Conservation (phyloP, 2,329 filamentous ascomycete species). For the Periconia digitata region DNA sequence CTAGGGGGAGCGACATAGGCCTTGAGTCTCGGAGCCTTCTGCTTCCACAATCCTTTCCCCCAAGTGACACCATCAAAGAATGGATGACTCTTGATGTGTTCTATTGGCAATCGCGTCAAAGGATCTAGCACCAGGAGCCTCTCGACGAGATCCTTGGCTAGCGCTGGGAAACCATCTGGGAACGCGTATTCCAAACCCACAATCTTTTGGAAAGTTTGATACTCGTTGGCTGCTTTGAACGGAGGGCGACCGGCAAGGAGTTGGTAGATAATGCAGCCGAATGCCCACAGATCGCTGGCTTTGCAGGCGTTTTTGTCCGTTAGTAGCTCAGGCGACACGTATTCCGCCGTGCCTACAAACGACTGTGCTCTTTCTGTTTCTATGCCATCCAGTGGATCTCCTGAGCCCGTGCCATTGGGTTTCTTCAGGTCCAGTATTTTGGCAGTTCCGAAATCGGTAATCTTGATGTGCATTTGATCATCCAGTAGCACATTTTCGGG, state of each 20-base stretch:
- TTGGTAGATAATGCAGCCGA: slow-evolving; percentile 97
- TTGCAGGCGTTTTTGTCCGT: slow-evolving; percentile 98
- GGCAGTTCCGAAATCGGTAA: slow-evolving; percentile 98
- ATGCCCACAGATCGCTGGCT: slow-evolving; percentile 96
- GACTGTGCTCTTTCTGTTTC: slow-evolving; percentile 81
- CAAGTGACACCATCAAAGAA: slow-evolving; percentile 90
- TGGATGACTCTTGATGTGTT: slow-evolving; percentile 94
- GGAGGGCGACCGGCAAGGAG: slow-evolving; percentile 92
- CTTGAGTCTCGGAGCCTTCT: slow-evolving; percentile 83
- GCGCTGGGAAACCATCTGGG: slow-evolving; percentile 79
- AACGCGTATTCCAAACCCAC: slow-evolving; percentile 93
- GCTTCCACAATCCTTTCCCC: slow-evolving; percentile 83
- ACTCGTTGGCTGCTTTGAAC: slow-evolving; percentile 95
- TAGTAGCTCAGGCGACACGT: slow-evolving; percentile 95
- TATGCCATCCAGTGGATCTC: slow-evolving; percentile 56
- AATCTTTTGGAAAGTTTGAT: slow-evolving; percentile 98
- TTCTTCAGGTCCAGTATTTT: slow-evolving; percentile 72
- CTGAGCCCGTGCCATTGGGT: slow-evolving; percentile 44
- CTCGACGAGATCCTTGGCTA: slow-evolving; percentile 87
- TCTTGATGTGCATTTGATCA: slow-evolving; percentile 96
- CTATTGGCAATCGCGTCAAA: slow-evolving; percentile 78
- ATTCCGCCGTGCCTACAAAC: slow-evolving; percentile 96
- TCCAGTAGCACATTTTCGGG: slow-evolving; percentile 96
- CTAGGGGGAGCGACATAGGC: slow-evolving; percentile 76
- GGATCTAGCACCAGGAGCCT: slow-evolving; percentile 89